Base-by-base conservation (phyloP, 2,329 filamentous ascomycete species). In the Diaporthe citrichinensis region DNA sequence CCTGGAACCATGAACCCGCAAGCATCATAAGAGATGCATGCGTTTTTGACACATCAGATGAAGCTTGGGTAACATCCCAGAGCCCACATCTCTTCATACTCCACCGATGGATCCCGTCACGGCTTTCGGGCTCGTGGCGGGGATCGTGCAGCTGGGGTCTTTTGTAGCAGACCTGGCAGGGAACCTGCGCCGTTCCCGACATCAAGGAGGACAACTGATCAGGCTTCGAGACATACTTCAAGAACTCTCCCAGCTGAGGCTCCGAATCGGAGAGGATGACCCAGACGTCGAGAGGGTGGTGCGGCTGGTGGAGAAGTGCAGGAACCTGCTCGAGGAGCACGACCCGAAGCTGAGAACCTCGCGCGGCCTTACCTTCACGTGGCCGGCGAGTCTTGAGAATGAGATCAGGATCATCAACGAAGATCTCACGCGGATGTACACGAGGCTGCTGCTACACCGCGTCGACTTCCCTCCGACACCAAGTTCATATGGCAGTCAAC, bases 361-460 rank as follows among this genome's bases (percentile, higher is more conserved):
- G 3, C 69, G 69, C 49, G 69, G 69, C 23, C 44, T 72, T 5
- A 72, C 69, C 10, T 72, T 72, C 25, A 39, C 28, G 6, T 72
- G 69, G 69, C 69, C 69, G 15, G 69, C 69, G 41, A 72, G 69
- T 31, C 69, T 72, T 10, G 69, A 72, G 57, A 72, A 72, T 12
- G 57, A 72, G 36, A 72, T 72, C 53, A 57, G 57, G 3, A 51
- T 62, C 23, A 51, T 72, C 55, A 72, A 72, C 58, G 44, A 72
- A 14, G 69, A 72, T 34, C 53, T 72, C 31, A 62, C 57, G 31
- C 57, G 69, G 14, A 72, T 72, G 57, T 72, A 72, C 69, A 72
- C 41, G 23, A 61, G 39, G 44, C 31, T 72, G 12, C 69, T 49
- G 14, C 28, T 72, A 14, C 36, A 62, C 46, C 53, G 53, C 31